Evolutionary conservation across 2,329 filamentous ascomycete genomes (phyloP).

Genomic region (Orbilia oligospora): DNA sequence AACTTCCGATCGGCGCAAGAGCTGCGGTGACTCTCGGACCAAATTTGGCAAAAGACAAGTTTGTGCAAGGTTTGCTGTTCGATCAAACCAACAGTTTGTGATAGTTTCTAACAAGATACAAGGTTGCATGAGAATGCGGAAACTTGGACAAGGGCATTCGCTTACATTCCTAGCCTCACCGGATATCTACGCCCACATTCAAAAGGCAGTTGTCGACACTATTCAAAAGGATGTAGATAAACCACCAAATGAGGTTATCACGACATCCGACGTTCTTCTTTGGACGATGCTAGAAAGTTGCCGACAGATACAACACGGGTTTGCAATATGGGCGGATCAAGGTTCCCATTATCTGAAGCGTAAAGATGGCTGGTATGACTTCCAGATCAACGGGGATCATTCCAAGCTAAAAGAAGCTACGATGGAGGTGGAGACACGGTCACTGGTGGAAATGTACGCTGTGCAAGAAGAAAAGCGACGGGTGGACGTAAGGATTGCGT

Average conservation of each 20-base stretch:
- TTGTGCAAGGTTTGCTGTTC: conserved; percentile 77
- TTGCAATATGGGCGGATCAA: conserved; percentile 75
- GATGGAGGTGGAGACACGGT: conserved; percentile 62
- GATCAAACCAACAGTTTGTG: no score
- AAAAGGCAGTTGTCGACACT: no score
- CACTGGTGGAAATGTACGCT: conserved; percentile 60
- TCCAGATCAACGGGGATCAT: conserved; percentile 38
- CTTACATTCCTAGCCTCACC: conserved; percentile 70
- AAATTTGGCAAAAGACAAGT: conserved; percentile 76
- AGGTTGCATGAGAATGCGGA: conserved; percentile 76
- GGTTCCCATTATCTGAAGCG: conserved; percentile 70
- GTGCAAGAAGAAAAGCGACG: no score
- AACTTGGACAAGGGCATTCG: conserved; percentile 77
- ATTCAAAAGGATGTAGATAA: no score
- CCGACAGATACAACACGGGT: conserved; percentile 69
- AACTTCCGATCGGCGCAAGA: conserved; percentile 16
- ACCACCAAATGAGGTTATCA: conserved; percentile 54
- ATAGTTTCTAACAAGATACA: background rate
- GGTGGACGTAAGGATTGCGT: no score
- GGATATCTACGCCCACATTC: conserved; percentile 75
- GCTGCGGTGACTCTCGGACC: conserved; percentile 75
- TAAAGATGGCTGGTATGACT: background rate
- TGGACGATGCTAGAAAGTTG: conserved; percentile 76
- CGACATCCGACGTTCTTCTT: conserved; percentile 74
- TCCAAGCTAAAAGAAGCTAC: conserved; percentile 72